Evolutionary conservation across 2,329 filamentous ascomycete species (phyloP), one percentile per base, ranked within the genome.

Genomic region (Trichoderma semiorbis): DNA sequence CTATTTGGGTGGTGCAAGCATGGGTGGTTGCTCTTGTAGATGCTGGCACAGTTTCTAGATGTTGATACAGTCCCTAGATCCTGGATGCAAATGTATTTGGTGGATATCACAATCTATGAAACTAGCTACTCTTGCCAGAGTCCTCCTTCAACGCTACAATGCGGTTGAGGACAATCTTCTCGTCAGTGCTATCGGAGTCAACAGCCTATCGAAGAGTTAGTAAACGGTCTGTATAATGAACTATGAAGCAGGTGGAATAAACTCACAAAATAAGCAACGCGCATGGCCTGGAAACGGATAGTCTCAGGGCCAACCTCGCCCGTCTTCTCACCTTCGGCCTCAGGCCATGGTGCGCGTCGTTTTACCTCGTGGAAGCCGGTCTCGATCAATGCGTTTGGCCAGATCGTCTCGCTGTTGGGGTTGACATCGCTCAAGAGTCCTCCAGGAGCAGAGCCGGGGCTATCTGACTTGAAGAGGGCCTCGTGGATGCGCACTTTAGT

Each of bases 61-160:
- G 36, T 5, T 47, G 0, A 12, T 47, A 47, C 10, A 50, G 0
- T n/a, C 43, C n/a, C n/a, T n/a, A 18, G 16, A 43, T 36, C 6
- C 34, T 16, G 34, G 34, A 16, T 36, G 34, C 34, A 36, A 36
- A 36, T 53, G n/a, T 14, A 53, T 53, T 24, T 53, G 47, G 21
- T 53, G 47, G 21, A 53, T 24, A 53, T 53, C 47, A 53, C 47
- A 21, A 3, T 53, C 47, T 53, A 53, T 24, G n/a, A 24, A 53
- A 24, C 55, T 69, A 53, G 53, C 53, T 57, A 30, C 53, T 66
- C 39, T 73, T 73, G 32, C 63, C 63, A 32, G 68, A 18, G 18
- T 95, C 93, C 82, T 97, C 94, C 83, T 96, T 96, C 77, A 97
- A 82, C 53, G 91, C 92, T 26, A 97, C 94, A 76, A 97, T 97